Percentiles rank a stretch among this genome's conserved stretches.
Evolutionary conservation across 1,284 basidiomycete genomes (phyloP).

Genomic region (Albatrellus sp.): DNA sequence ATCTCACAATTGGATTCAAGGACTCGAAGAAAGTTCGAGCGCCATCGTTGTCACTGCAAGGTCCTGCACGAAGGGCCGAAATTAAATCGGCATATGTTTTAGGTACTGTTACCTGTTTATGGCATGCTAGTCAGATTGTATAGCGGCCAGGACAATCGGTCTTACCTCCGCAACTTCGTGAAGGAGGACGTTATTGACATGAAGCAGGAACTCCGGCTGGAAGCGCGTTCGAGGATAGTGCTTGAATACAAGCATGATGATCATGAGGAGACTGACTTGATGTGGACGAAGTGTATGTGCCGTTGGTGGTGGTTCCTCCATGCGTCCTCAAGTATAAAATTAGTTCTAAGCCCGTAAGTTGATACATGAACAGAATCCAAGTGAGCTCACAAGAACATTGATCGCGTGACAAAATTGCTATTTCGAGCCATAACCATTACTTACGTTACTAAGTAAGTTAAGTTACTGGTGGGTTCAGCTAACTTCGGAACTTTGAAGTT

Average conservation of each 20-base stretch:
- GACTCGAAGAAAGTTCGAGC: slow-evolving; percentile 18
- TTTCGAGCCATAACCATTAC: background rate
- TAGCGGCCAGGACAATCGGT: background rate
- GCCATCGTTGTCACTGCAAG: slow-evolving; percentile 15
- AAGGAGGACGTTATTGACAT: slow-evolving; percentile 49
- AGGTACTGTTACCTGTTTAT: slow-evolving; percentile 25
- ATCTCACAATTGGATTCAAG: slow-evolving; percentile 32
- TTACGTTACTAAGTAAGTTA: too few relatives aligned
- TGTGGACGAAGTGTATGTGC: slow-evolving; percentile 59
- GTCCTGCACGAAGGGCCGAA: slow-evolving; percentile 12
- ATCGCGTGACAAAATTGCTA: background rate
- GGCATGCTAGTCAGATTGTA: background rate
- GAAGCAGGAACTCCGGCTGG: slow-evolving; percentile 45
- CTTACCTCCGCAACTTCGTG: slow-evolving; percentile 18
- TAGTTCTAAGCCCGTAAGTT: too few relatives aligned
- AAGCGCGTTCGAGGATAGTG: slow-evolving; percentile 33
- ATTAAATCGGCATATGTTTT: slow-evolving; percentile 26
- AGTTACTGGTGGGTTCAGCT: too few relatives aligned
- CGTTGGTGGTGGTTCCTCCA: slow-evolving; percentile 34
- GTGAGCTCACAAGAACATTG: background rate
- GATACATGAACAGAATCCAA: background rate
- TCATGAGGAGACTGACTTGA: slow-evolving; percentile 52
- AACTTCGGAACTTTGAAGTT: too few relatives aligned
- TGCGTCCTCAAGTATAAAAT: too few relatives aligned
- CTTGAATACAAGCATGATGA: slow-evolving; percentile 48